Evolutionary conservation across 2,329 filamentous ascomycete species (phyloP).

Genomic region (Triangularia verruculosa): DNA sequence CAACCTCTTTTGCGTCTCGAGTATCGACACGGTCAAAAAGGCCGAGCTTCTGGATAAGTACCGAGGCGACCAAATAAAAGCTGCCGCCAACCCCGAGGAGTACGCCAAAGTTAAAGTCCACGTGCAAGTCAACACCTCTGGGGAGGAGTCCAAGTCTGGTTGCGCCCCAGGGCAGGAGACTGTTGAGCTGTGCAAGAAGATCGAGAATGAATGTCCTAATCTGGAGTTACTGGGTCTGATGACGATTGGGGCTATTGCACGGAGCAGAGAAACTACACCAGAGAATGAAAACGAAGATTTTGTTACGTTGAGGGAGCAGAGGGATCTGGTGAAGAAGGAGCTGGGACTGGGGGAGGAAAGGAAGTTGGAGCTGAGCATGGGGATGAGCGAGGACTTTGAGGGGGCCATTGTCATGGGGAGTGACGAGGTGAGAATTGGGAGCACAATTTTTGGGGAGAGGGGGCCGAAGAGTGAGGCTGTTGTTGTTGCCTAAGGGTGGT

Average conservation of each 20-base stretch:
- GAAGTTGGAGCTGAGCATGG: conserved; percentile 90
- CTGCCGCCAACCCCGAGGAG: conserved; percentile 34
- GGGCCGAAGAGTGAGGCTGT: conserved; percentile 77
- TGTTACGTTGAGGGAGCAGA: conserved; percentile 60
- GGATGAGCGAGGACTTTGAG: conserved; percentile 97
- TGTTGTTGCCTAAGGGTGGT: conserved; percentile 47
- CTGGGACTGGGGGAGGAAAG: conserved; percentile 47
- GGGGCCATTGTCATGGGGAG: conserved; percentile 81
- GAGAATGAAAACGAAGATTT: conserved; percentile 95
- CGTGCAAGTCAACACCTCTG: conserved; percentile 94
- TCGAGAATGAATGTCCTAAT: conserved; percentile 68
- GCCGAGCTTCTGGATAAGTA: conserved; percentile 76
- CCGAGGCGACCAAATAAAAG: conserved; percentile 49
- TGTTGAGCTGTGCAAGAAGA: conserved; percentile 63
- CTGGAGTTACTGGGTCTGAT: conserved; percentile 80
- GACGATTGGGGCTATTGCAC: conserved; percentile 94
- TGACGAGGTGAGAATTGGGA: conserved; percentile 86
- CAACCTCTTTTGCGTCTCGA: conserved; percentile 89
- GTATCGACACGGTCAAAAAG: conserved; percentile 85
- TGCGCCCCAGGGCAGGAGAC: conserved; percentile 64
- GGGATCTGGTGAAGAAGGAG: conserved; percentile 66
- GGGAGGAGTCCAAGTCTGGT: conserved; percentile 82
- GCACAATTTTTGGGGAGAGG: conserved; percentile 86
- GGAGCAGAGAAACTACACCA: conserved; percentile 68
- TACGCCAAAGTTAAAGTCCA: conserved; percentile 63